phyloP scores from a whole-genome alignment of 129 eudicot genomes.

The Chrysanthemum seticuspe region DNA sequence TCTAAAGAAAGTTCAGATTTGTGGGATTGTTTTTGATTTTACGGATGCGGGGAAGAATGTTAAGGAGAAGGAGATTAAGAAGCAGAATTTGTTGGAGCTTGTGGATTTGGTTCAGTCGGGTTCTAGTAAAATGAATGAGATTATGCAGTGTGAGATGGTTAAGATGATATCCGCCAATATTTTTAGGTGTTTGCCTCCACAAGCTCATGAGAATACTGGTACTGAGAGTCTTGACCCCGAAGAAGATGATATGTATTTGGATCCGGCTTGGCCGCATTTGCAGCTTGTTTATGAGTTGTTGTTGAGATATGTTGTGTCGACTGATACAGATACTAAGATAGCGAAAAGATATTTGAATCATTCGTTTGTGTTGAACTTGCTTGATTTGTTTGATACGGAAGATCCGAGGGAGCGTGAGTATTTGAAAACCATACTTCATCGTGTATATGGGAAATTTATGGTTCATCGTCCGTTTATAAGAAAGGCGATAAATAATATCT shows the following conservation, averaged over 20 bases:
- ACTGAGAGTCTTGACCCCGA: conserved; percentile 50
- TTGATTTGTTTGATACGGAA: conserved; percentile 56
- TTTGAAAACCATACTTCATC: conserved; percentile 61
- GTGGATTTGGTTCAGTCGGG: conserved; percentile 64
- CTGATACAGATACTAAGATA: conserved; percentile 59
- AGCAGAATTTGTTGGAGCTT: conserved; percentile 55
- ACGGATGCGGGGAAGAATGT: conserved; percentile 40
- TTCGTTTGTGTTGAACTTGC: conserved; percentile 55
- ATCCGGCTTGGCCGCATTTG: conserved; percentile 65
- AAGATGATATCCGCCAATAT: conserved; percentile 59
- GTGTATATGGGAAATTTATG: conserved; percentile 63
- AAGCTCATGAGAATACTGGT: conserved; percentile 55
- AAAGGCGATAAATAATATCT: conserved; percentile 63
- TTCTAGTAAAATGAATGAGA: conserved; percentile 64
- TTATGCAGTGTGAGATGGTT: conserved; percentile 62
- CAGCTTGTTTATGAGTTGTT: conserved; percentile 61
- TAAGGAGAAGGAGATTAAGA: conserved; percentile 65
- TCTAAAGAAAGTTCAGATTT: conserved; percentile 52
- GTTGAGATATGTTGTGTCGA: conserved; percentile 53
- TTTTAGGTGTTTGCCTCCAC: conserved; percentile 65
- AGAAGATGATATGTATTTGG: conserved; percentile 56
- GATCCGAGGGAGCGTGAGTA: conserved; percentile 65
- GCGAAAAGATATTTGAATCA: conserved; percentile 57
- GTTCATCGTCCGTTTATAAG: conserved; percentile 71
- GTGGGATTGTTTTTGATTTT: conserved; percentile 55